These are phyloP conservation scores for Ceratonia siliqua DNA, from an alignment of 306 rosid species.

Conservation along the genomic window DNA sequence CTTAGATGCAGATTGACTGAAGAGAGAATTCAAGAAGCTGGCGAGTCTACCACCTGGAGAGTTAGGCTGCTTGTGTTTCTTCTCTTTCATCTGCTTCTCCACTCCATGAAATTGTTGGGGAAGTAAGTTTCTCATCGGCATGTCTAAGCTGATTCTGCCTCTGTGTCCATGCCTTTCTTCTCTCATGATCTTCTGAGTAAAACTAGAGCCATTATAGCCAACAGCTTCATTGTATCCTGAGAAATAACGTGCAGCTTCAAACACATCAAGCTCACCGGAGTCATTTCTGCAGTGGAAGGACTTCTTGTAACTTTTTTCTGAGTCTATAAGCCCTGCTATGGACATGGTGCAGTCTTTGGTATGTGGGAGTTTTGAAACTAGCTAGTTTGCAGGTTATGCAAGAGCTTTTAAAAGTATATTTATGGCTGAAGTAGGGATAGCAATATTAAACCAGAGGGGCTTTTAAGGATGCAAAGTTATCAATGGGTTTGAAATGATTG, in stretches of 20 bases:
- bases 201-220: conserved; percentile 37
- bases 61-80: conserved; percentile 86
- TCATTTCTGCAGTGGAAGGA: conserved; percentile 69
- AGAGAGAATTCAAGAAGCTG: conserved; percentile 88
- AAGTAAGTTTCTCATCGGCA: conserved; percentile 78
- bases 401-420: conserved; percentile 28
- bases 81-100: conserved; percentile 67
- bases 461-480: conserved; percentile 56
- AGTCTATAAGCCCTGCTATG: conserved; percentile 53
- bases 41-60: conserved; percentile 94
- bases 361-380: background rate
- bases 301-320: conserved; percentile 62
- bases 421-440: conserved; percentile 32
- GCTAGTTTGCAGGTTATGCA: conserved; percentile 17
- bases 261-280: conserved; percentile 85
- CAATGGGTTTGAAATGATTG: conserved; percentile 69
- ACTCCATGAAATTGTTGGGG: conserved; percentile 54
- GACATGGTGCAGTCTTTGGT: conserved; percentile 60
- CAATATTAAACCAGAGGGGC: conserved; percentile 27
- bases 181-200: conserved; percentile 55
- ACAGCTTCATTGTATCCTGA: conserved; percentile 76
- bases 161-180: conserved; percentile 54
- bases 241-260: conserved; percentile 90
- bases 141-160: conserved; percentile 88
- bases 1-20: conserved; percentile 80